Evolutionary conservation across 768 basidiomycete species (phyloP).

Genomic region (Lactarius pseudohatsudake): DNA sequence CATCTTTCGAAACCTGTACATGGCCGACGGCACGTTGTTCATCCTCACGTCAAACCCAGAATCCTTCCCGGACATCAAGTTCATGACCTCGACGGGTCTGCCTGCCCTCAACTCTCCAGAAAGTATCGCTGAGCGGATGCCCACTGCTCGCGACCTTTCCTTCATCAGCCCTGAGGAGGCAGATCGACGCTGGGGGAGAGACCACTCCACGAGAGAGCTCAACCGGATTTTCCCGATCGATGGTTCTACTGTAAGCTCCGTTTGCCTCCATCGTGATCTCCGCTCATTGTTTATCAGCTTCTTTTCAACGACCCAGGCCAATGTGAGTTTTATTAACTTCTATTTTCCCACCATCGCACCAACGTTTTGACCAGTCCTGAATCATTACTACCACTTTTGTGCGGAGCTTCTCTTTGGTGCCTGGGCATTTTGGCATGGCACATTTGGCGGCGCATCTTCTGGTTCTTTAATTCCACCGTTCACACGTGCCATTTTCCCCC

Average conservation of each 20-base stretch:
- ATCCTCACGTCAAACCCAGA: constrained; percentile 54
- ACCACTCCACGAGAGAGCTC: constrained; percentile 29
- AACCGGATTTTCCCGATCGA: constrained; percentile 65
- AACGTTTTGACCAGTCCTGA: constrained; percentile 46
- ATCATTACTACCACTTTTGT: constrained; percentile 86
- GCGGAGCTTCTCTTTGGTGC: constrained; percentile 77
- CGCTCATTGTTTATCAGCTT: constrained; percentile 15
- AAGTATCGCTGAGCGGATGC: constrained; percentile 65
- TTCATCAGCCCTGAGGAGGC: constrained; percentile 64
- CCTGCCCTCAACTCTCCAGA: constrained; percentile 58
- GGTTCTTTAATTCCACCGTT: constrained; percentile 35
- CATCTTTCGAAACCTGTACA: constrained; percentile 77
- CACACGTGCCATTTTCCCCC: constrained; percentile 69
- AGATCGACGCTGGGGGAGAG: constrained; percentile 55
- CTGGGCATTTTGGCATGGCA: constrained; percentile 72
- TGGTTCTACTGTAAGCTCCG: constrained; percentile 63
- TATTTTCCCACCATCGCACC: background rate
- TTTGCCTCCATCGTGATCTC: background rate
- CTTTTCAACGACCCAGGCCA: constrained; percentile 68
- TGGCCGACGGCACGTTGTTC: constrained; percentile 79
- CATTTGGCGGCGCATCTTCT: constrained; percentile 35
- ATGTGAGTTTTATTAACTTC: constrained; percentile 36
- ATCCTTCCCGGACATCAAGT: constrained; percentile 46
- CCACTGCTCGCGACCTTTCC: constrained; percentile 60
- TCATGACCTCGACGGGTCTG: constrained; percentile 71